Evolutionary conservation across 805 yeast species (phyloP).

Genomic region (Saccharomycopsis guyanensis): DNA sequence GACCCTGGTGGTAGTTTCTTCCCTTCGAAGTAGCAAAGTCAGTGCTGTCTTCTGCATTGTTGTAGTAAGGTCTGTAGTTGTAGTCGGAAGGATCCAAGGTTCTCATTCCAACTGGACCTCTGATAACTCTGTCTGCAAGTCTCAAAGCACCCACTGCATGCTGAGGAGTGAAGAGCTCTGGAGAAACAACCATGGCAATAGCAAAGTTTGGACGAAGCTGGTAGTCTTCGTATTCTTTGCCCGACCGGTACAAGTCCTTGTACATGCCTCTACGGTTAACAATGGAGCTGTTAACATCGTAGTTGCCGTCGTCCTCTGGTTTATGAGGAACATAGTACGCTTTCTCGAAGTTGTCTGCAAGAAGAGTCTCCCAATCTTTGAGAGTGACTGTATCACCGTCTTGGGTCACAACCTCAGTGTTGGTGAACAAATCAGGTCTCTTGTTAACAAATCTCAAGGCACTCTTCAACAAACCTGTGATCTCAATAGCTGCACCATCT

Average conservation of each 20-base stretch:
- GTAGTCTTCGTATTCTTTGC: conserved; percentile 88
- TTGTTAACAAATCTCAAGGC: conserved; percentile 70
- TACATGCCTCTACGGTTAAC: conserved; percentile 91
- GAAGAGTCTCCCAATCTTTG: conserved; percentile 61
- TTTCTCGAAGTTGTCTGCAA: conserved; percentile 70
- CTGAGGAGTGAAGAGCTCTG: conserved; percentile 68
- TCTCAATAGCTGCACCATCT: conserved; percentile 94
- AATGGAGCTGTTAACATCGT: conserved; percentile 51
- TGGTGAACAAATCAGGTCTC: conserved; percentile 45
- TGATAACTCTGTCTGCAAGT: conserved; percentile 60
- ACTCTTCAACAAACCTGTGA: conserved; percentile 82
- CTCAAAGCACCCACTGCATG: conserved; percentile 59
- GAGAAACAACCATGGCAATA: conserved; percentile 91
- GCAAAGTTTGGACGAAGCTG: conserved; percentile 89
- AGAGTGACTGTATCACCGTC: conserved; percentile 53
- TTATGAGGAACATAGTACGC: conserved; percentile 70
- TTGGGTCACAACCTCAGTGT: conserved; percentile 46
- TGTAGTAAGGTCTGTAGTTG: conserved; percentile 86
- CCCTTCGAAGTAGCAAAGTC: conserved; percentile 95
- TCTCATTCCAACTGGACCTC: conserved; percentile 89
- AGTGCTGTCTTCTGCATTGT: conserved; percentile 67
- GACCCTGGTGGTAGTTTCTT: conserved; percentile 96
- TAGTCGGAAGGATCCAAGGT: conserved; percentile 90
- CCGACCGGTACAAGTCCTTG: conserved; percentile 75
- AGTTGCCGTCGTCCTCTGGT: conserved; percentile 51